A percentile compares a stretch with the other conserved stretches of the same genome.
phyloP scores from a whole-genome alignment of 805 yeast genomes.

The Kodamaea kaohsiungensis region DNA sequence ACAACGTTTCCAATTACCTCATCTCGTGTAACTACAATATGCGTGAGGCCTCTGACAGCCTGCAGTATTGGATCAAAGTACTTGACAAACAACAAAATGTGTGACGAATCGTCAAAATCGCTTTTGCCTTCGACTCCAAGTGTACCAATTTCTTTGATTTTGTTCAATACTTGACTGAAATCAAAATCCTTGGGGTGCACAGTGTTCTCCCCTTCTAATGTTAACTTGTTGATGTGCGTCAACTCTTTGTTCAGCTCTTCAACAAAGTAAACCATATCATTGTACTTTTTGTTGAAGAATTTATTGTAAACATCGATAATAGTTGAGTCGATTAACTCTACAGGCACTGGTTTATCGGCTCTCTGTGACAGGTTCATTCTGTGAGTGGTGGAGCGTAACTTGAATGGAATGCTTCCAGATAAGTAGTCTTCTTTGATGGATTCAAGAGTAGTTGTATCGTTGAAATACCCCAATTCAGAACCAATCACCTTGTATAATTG shows the following conservation, averaged over 20 bases:
- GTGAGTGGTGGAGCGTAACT: conserved; percentile 65
- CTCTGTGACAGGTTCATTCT: conserved; percentile 74
- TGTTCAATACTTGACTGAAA: conserved; percentile 20
- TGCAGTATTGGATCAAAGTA: conserved; percentile 60
- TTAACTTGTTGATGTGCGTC: conserved; percentile 26
- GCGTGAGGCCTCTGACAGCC: conserved; percentile 65
- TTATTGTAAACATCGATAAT: conserved; percentile 54
- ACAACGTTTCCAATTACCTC: conserved; percentile 44
- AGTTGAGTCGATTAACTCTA: conserved; percentile 33
- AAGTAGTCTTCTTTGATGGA: conserved; percentile 3
- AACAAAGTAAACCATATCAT: conserved; percentile 59
- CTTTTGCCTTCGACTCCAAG: not conserved
- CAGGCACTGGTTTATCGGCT: conserved; percentile 45
- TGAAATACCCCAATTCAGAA: conserved; percentile 38
- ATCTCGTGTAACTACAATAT: conserved; percentile 51
- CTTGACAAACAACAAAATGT: conserved; percentile 53
- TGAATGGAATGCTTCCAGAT: conserved; percentile 32
- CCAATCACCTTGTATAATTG: conserved; percentile 54
- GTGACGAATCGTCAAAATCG: conserved; percentile 18
- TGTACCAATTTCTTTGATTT: conserved; percentile 17
- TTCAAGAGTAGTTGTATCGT: conserved; percentile 6
- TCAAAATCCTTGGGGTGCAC: conserved; percentile 25
- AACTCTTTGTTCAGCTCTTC: conserved; percentile 57
- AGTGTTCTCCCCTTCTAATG: conserved; percentile 4
- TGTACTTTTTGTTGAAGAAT: conserved; percentile 46